Evolutionary conservation across 129 eudicot genomes (phyloP), one percentile per base, ranked within the genome.

Genomic region (Helianthus annuus): DNA sequence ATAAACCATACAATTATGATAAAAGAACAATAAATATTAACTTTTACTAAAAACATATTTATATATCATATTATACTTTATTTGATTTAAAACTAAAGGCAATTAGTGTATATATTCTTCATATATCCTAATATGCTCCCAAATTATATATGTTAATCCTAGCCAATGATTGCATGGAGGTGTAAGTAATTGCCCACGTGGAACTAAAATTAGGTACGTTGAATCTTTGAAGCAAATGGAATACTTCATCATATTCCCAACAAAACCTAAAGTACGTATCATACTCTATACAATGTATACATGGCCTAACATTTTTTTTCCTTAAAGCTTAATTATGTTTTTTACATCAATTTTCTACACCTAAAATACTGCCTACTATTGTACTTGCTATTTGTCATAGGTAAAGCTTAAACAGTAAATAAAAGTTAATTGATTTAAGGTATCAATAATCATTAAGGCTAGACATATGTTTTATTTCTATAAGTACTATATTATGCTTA

Each of bases 191-290:
- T 52, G 39, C 65, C 74, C 74, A 54, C 16, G 74, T 17, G 52
- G 65, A 70, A 55, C 22, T 17, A 56, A 55, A 17, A 57, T 71
- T 58, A 71, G 76, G 76, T 71, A 71, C 12, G 15, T n/a, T 45
- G 66, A 71, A 70, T 52, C 19, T 56, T 55, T 40, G 46, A 24
- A 71, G 48, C 76, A 71, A 71, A 71, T 24, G 58, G 68, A 58
- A 71, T 71, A 44, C 66, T 70, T 39, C 55, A 40, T 34, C 66
- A 56, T 16, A 56, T 70, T 70, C 75, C 75, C 75, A 56, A 57
- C 55, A 19, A 70, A 70, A 46, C 55, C 24, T 13, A 71, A 44
- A 71, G 76, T 44, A 58, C 24, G 36, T 32, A 32, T 1, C 36
- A 32, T 24, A 19, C 55, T 14, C 29, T 24, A 45, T 59, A 57